A percentile compares a stretch with the other conserved stretches of the same genome.
phyloP scores from a whole-genome alignment of 495 filamentous ascomycete genomes.

The Trichoderma reesei region DNA sequence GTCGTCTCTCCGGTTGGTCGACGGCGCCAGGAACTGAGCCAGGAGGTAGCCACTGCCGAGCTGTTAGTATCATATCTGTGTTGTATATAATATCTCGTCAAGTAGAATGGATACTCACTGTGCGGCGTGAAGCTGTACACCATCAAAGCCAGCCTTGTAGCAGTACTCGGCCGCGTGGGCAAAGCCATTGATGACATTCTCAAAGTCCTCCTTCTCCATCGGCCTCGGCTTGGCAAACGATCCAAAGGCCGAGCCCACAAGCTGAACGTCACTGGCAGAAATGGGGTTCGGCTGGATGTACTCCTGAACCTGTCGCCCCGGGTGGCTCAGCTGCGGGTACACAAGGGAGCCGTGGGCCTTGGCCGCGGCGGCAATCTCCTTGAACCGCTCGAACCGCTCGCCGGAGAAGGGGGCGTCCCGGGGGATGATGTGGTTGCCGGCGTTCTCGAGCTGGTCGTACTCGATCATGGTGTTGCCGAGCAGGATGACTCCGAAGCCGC shows the following conservation, averaged over 20 bases:
- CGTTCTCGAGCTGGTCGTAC: slow-evolving; percentile 46
- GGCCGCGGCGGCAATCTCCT: slow-evolving; percentile 34
- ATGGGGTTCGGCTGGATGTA: slow-evolving; percentile 46
- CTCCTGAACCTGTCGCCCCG: slow-evolving; percentile 46
- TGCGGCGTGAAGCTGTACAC: slow-evolving; percentile 46
- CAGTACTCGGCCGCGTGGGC: slow-evolving; percentile 47
- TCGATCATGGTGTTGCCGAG: slow-evolving; percentile 58
- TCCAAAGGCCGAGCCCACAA: slow-evolving; percentile 24
- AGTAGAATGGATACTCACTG: slow-evolving; percentile 19
- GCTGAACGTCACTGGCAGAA: slow-evolving; percentile 50
- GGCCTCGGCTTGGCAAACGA: slow-evolving; percentile 22
- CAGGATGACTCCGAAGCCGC: slow-evolving; percentile 45
- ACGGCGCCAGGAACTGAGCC: slow-evolving; percentile 52
- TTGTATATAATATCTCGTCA: not conserved
- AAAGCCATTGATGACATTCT: slow-evolving; percentile 39
- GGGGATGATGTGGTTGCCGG: slow-evolving; percentile 51
- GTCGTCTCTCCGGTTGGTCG: slow-evolving; percentile 52
- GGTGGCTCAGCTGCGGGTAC: slow-evolving; percentile 52
- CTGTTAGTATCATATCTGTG: not conserved
- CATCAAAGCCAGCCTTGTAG: slow-evolving; percentile 49
- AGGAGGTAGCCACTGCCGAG: slow-evolving; percentile 51
- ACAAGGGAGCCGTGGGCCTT: slow-evolving; percentile 47
- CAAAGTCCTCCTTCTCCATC: slow-evolving; percentile 41
- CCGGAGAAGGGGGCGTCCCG: slow-evolving; percentile 35
- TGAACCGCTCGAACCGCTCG: slow-evolving; percentile 49